Percentiles rank a stretch among this genome's conserved stretches.
These are phyloP conservation scores for Tulasnella sp. DNA, from an alignment of 768 basidiomycete species.

Conservation along the genomic window DNA sequence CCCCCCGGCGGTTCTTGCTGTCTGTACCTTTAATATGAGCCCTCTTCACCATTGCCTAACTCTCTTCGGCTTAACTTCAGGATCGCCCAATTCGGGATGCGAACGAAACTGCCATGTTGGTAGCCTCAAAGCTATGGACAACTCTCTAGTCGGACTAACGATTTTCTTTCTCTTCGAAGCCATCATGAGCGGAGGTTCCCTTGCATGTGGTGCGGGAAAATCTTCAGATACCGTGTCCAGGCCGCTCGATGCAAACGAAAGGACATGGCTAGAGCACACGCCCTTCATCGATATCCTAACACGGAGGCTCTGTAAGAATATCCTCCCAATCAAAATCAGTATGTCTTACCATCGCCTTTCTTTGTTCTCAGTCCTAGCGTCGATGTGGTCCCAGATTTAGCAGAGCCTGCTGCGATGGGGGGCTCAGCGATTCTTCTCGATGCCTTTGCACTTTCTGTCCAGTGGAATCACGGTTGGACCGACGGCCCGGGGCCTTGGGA, in stretches of 20 bases:
- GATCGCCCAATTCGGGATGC: not conserved
- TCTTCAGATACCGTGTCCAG: not conserved
- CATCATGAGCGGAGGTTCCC: not conserved
- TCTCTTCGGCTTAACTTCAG: not conserved
- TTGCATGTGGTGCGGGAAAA: not conserved
- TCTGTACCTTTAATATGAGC: not conserved
- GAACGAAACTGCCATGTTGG: not conserved
- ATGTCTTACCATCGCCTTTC: not conserved
- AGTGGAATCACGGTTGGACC: not conserved
- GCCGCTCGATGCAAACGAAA: not conserved
- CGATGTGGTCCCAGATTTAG: not conserved
- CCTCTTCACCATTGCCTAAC: not conserved
- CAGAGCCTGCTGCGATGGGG: not conserved
- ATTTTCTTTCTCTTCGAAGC: not conserved
- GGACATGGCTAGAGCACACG: not conserved
- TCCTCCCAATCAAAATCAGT: not conserved
- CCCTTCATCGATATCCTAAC: too few relatives aligned
- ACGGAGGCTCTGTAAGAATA: not conserved
- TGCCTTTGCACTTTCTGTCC: too few relatives aligned
- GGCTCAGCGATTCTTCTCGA: not conserved
- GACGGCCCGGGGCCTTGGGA: not conserved
- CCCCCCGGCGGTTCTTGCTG: not conserved
- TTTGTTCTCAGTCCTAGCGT: not conserved
- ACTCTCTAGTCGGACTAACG: not conserved
- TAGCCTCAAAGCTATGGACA: not conserved